Percentiles rank a stretch among this genome's conserved stretches.
phyloP scores from a whole-genome alignment of 805 yeast genomes.

The Tetrapisispora fleetii region DNA sequence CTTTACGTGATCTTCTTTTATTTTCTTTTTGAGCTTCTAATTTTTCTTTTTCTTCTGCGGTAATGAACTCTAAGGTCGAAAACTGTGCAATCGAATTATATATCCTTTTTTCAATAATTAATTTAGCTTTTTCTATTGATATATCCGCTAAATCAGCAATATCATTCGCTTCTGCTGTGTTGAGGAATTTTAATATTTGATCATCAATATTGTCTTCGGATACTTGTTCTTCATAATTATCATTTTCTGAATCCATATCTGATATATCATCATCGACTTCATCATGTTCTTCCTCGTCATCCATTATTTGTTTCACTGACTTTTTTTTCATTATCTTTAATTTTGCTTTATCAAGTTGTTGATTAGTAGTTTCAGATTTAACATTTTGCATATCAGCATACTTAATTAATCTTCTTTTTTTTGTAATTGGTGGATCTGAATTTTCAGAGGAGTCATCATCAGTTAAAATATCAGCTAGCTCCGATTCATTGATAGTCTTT shows the following conservation, averaged over 20 bases:
- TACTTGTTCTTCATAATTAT: slow-evolving; percentile 22
- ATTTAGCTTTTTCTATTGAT: slow-evolving; percentile 52
- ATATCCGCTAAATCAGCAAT: slow-evolving; percentile 73
- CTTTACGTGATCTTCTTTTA: slow-evolving; percentile 28
- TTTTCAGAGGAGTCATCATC: slow-evolving; percentile 6
- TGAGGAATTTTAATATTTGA: slow-evolving; percentile 66
- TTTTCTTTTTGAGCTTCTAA: slow-evolving; percentile 3
- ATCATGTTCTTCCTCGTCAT: slow-evolving; percentile 19
- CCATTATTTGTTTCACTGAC: slow-evolving; percentile 11
- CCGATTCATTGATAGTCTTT: neutral
- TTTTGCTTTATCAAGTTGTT: slow-evolving; percentile 28
- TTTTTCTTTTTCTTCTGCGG: slow-evolving; percentile 23
- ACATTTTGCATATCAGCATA: slow-evolving; percentile 26
- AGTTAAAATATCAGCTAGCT: neutral
- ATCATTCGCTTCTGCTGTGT: slow-evolving; percentile 65
- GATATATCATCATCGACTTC: slow-evolving; percentile 29
- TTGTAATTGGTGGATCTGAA: slow-evolving; percentile 3
- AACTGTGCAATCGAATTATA: slow-evolving; percentile 50
- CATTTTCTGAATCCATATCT: slow-evolving; percentile 36
- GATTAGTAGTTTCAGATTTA: slow-evolving; percentile 8
- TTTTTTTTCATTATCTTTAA: slow-evolving; percentile 19
- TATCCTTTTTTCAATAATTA: slow-evolving; percentile 62
- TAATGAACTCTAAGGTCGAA: slow-evolving; percentile 44
- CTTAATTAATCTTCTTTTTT: slow-evolving; percentile 32
- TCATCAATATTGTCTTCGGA: slow-evolving; percentile 41